These are phyloP conservation scores for Fusarium oligoseptatum DNA, from an alignment of 2,329 filamentous ascomycete genomes.

Conservation along the genomic window DNA sequence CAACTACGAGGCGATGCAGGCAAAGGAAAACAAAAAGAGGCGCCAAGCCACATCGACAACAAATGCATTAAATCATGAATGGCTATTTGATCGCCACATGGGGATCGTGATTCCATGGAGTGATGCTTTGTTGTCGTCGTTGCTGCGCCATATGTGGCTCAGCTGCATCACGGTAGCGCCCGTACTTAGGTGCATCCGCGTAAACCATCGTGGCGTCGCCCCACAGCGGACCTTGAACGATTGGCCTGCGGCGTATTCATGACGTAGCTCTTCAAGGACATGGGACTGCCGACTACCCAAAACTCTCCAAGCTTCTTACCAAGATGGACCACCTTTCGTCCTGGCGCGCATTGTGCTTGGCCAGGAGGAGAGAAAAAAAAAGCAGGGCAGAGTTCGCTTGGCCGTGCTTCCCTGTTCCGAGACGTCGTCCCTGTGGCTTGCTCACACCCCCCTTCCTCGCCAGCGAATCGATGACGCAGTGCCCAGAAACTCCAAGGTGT, in stretches of 20 bases:
- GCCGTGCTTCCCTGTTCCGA: constrained; percentile 21
- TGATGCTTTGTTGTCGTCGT: constrained; percentile 14
- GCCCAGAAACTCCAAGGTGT: constrained; percentile 34
- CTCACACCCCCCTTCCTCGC: constrained; percentile 4
- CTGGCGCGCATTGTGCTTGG: constrained; percentile 13
- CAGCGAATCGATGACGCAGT: constrained; percentile 53
- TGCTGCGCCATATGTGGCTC: constrained; percentile 30
- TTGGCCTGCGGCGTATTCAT: constrained; percentile 28
- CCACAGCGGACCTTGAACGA: constrained; percentile 6
- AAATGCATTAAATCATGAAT: constrained; percentile 8
- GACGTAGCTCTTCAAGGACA: constrained; percentile 33
- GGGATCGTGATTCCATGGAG: constrained; percentile 12
- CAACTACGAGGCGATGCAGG: constrained; percentile 3
- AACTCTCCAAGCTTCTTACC: constrained; percentile 20
- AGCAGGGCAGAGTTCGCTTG: constrained; percentile 41
- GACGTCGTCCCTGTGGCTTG: constrained; percentile 38
- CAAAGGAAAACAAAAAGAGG: neutral
- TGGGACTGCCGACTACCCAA: neutral
- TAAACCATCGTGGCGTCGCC: constrained; percentile 17
- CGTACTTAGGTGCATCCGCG: constrained; percentile 1
- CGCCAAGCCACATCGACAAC: constrained; percentile 33
- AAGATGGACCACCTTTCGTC: constrained; percentile 1
- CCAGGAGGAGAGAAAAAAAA: constrained; percentile 18
- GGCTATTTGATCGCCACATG: constrained; percentile 24
- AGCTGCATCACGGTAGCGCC: constrained; percentile 17